These are phyloP conservation scores for Gliomastix tumulicola DNA, from an alignment of 2,329 filamentous ascomycete genomes.

Conservation along the genomic window DNA sequence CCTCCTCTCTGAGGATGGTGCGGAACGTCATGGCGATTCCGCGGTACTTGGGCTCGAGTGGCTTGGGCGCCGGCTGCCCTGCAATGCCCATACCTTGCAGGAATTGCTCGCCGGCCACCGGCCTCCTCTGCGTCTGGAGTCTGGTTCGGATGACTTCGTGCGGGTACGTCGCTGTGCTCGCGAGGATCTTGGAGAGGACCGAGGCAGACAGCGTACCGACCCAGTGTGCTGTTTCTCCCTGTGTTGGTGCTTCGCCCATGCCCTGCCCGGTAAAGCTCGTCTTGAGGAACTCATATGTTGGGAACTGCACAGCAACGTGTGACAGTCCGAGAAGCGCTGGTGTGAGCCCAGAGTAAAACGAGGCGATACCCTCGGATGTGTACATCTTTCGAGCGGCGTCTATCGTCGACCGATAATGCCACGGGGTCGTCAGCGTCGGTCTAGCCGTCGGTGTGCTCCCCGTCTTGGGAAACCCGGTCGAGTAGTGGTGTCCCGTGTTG, in stretches of 20 bases:
- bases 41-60: slow-evolving; percentile 52
- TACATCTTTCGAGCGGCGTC: slow-evolving; percentile 98
- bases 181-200: slow-evolving; percentile 88
- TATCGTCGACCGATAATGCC: slow-evolving; percentile 84
- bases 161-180: slow-evolving; percentile 91
- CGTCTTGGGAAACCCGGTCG: slow-evolving; percentile 34
- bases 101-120: slow-evolving; percentile 47
- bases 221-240: slow-evolving; percentile 56
- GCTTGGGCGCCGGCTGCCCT: slow-evolving; percentile 12
- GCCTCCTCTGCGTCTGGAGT: slow-evolving; percentile 85
- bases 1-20: slow-evolving; percentile 83
- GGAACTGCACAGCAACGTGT: slow-evolving; percentile 96
- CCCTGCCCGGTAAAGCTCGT: slow-evolving; percentile 81
- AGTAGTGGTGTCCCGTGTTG: slow-evolving; percentile 38
- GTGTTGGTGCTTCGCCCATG: slow-evolving; percentile 60
- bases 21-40: slow-evolving; percentile 77
- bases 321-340: slow-evolving; percentile 87
- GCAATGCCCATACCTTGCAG: slow-evolving; percentile 42
- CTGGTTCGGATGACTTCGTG: slow-evolving; percentile 94
- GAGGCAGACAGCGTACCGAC: slow-evolving; percentile 80
- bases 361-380: slow-evolving; percentile 73
- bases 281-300: slow-evolving; percentile 90
- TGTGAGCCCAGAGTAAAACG: slow-evolving; percentile 92
- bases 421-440: slow-evolving; percentile 58
- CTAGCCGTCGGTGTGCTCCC: slow-evolving; percentile 47